Base-by-base conservation (phyloP, 352 stramenopile genomes). In the Pythium apleroticum region DNA sequence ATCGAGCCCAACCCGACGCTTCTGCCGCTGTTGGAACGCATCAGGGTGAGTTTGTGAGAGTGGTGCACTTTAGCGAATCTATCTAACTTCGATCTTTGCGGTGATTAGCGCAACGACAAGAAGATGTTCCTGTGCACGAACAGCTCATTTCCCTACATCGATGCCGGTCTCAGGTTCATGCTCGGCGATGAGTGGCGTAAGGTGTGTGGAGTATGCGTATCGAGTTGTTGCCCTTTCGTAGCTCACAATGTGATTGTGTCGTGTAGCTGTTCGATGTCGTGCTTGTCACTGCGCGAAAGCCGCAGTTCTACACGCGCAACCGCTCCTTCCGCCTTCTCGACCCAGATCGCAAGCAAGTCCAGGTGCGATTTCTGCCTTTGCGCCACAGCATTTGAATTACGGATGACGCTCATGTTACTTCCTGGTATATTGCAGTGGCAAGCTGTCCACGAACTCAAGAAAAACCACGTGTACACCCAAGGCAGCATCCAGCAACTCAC, bases 81-180 rank as follows among this genome's bases (percentile, higher is more conserved):
- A 11, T 20, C 60, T 58, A 12, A 52, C 28, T 20, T 49, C 19
- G 30, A 0, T 30, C 19, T 41, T 14, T 52, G 22, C 17, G 15
- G 3, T 49, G 45, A 14, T 5, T 30, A 97, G 75, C 60, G 78
- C 43, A 84, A 84, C 19, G 90, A 89, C 11, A 97, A 98, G 73
- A 86, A 95, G 57, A 83, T 94, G 27, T 97, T 98, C 63, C 78
- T 98, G 74, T 93, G 93, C 73, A 92, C 88, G 28, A 98, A 98
- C 74, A 98, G 90, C 24, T 93, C 91, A 17, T 98, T 96, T 76
- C 87, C 85, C 72, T 98, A 98, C 77, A 88, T 97, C 28, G 89
- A 98, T 67, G 89, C 90, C 0, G 94, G 94, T 22, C 89, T 98
- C 69, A 88, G 86, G 63, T 97, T 91, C 66, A 93, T 98, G 71